Percentiles rank a stretch among this genome's conserved stretches.
Evolutionary conservation across 2,329 filamentous ascomycete genomes (phyloP).

Genomic region (Colletotrichum lindemuthianum): DNA sequence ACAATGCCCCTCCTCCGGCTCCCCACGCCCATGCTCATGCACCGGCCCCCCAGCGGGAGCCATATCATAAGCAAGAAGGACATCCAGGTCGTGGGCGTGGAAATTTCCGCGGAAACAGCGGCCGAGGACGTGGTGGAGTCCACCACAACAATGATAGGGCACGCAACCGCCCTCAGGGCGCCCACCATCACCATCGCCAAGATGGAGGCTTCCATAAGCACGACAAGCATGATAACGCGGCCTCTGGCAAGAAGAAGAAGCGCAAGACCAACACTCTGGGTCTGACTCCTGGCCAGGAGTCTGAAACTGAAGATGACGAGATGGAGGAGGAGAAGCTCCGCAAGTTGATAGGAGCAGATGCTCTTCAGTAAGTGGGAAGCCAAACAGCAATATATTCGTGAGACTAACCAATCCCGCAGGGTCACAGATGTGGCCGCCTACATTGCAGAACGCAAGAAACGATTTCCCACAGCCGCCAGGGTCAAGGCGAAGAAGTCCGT

Average conservation of each 20-base stretch:
- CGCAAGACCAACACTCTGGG: conserved; percentile 78
- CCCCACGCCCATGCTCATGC: conserved; percentile 47
- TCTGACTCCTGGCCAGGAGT: conserved; percentile 73
- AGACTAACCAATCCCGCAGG: conserved; percentile 44
- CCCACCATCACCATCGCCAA: conserved; percentile 44
- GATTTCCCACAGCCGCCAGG: conserved; percentile 82
- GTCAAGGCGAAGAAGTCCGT: conserved; percentile 70
- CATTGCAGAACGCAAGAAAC: conserved; percentile 81
- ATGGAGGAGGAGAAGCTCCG: conserved; percentile 75
- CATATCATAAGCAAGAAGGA: conserved; percentile 43
- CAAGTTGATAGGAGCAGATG: conserved; percentile 65
- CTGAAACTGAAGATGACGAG: conserved; percentile 73
- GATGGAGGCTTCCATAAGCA: conserved; percentile 37
- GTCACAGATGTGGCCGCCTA: conserved; percentile 80
- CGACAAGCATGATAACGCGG: conserved; percentile 51
- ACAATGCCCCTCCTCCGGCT: conserved; percentile 53
- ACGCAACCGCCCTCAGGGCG: conserved; percentile 37
- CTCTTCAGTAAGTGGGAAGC: conserved; percentile 59
- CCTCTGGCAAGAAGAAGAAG: conserved; percentile 74
- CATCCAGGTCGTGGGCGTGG: conserved; percentile 46
- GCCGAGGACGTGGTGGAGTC: conserved; percentile 20
- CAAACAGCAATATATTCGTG: not conserved
- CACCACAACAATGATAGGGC: conserved; percentile 52
- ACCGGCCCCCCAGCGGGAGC: conserved; percentile 45
- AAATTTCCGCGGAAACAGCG: conserved; percentile 47